These are phyloP conservation scores for Globisporangium middletonii DNA, from an alignment of 352 stramenopile species.

Conservation along the genomic window DNA sequence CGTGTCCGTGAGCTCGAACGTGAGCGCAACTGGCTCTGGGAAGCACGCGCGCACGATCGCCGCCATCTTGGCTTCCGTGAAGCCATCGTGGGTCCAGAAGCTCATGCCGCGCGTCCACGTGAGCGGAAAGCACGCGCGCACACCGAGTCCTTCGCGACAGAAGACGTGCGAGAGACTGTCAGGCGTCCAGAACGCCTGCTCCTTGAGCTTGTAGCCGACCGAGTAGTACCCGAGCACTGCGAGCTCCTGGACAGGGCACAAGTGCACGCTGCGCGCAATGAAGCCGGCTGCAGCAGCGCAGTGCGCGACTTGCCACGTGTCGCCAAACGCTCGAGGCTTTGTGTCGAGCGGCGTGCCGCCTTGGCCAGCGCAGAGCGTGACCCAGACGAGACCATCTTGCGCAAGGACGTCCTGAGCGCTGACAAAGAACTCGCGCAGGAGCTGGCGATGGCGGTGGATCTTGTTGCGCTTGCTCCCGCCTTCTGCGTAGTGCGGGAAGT, in stretches of 20 bases:
- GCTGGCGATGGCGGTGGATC: slow-evolving; percentile 74
- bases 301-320: slow-evolving; percentile 80
- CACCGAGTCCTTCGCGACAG: slow-evolving; percentile 32
- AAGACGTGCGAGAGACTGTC: slow-evolving; percentile 73
- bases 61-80: slow-evolving; percentile 40
- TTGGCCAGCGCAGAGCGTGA: slow-evolving; percentile 76
- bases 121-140: slow-evolving; percentile 44
- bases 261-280: slow-evolving; percentile 54
- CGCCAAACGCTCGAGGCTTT: slow-evolving; percentile 46
- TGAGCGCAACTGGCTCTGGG: slow-evolving; percentile 27
- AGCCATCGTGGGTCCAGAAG: slow-evolving; percentile 69
- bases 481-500: slow-evolving; percentile 82
- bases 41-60: slow-evolving; percentile 43
- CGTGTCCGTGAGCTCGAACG: slow-evolving; percentile 39
- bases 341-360: slow-evolving; percentile 67
- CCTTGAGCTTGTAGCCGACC: slow-evolving; percentile 69
- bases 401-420: slow-evolving; percentile 51
- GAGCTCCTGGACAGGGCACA: slow-evolving; percentile 53
- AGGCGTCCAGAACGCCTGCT: slow-evolving; percentile 67
- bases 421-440: slow-evolving; percentile 71
- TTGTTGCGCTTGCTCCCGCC: slow-evolving; percentile 76
- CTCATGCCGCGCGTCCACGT: slow-evolving; percentile 64
- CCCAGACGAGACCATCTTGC: slow-evolving; percentile 62
- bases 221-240: slow-evolving; percentile 68
- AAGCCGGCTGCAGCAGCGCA: slow-evolving; percentile 51